Conservation (phyloP, 2,329 filamentous ascomycete species). For the Tolypocladium tundrense region DNA sequence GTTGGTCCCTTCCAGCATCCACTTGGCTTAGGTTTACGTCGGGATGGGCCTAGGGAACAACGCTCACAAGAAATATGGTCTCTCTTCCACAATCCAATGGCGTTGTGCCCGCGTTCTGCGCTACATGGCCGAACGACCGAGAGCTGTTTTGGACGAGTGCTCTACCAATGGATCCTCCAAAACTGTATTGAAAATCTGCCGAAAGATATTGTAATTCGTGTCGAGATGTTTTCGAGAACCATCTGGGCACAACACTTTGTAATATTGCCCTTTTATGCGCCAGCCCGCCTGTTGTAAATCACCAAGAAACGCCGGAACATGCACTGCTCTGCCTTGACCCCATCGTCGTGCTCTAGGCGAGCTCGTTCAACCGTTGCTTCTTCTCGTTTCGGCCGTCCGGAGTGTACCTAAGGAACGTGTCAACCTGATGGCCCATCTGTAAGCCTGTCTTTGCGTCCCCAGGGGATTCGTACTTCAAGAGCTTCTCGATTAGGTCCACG, state of each 20-base stretch:
- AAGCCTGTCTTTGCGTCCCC: neutral
- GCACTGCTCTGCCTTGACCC: slow-evolving; percentile 10
- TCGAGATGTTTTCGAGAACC: neutral
- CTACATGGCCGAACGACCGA: neutral
- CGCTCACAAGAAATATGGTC: neutral
- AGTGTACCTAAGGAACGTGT: slow-evolving; percentile 38
- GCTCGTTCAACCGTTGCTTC: slow-evolving; percentile 35
- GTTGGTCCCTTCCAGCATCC: neutral
- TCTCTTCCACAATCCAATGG: neutral
- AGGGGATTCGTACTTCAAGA: slow-evolving; percentile 61
- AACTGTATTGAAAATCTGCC: neutral
- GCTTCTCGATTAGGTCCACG: slow-evolving; percentile 96
- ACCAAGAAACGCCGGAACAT: slow-evolving; percentile 21
- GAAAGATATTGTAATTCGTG: neutral
- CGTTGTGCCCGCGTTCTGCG: neutral
- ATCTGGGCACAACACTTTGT: neutral
- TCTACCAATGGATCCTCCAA: neutral
- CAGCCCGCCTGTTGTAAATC: slow-evolving; percentile 12
- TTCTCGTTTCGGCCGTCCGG: slow-evolving; percentile 54
- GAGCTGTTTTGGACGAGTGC: neutral
- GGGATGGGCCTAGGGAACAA: neutral
- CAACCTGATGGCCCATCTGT: neutral
- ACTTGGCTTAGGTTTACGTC: neutral
- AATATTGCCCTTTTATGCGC: slow-evolving; percentile 14
- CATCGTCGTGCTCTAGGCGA: slow-evolving; percentile 13